Evolutionary conservation across 441 rosid genomes (phyloP), one percentile per base, ranked within the genome.

Genomic region (Breynia disticha): DNA sequence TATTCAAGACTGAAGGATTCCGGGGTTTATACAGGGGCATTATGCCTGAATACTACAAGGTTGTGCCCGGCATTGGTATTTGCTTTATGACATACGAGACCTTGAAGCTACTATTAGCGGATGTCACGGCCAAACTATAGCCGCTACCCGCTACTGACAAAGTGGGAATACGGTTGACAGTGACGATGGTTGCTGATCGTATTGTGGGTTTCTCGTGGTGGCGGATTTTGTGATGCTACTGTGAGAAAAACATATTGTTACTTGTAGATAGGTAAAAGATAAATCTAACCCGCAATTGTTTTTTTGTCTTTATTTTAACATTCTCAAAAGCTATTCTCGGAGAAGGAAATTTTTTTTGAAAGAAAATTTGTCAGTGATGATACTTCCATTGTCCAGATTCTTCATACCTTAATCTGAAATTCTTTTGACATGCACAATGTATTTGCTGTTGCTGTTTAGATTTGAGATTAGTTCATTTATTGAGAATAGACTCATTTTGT

Each of bases 61-160:
- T 87, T 47, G 96, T 87, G 24, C 98, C 98, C 19, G 86, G 96
- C 35, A 90, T 91, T 1, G 98, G 96, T 32, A 91, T 91, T 11
- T 82, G 90, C 70, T 91, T 91, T 79, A 86, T 87, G 96, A 81
- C 96, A 3, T 87, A 91, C 13, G 95, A 91, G 76, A 72, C 83
- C 1, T 70, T 88, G 60, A 88, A 88, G 75, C 61, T 70, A 69
- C 64, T 83, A 56, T 72, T 90, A 20, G 79, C 78, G 17, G 83
- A 80, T 60, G 61, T 79, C 52, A 45, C 74, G 7, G 28, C 82
- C 19, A 53, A 69, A 60, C 48, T 70, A 52, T 86, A 68, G 71
- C 13, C 43, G 38, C 20, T 10, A 21, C 21, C 7, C n/a, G 0
- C 28, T 39, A 14, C 43, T 2, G 43, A 9, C 43, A 10, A 9